phyloP scores from a whole-genome alignment of 768 basidiomycete species.

The Psilocybe tampanensis region DNA sequence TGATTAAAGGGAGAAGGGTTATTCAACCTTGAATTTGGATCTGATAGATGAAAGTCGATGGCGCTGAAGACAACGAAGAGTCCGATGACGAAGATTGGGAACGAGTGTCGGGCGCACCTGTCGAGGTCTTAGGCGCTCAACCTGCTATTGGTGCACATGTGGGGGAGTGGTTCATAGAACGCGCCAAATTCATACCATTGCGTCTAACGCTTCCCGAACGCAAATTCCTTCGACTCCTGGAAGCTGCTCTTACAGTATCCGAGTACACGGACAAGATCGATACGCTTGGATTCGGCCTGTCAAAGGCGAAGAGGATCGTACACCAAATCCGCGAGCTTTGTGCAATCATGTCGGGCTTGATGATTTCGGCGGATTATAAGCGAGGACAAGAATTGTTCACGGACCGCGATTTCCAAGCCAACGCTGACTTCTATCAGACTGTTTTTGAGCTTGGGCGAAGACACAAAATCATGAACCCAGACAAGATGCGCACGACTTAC shows the following conservation, averaged over 20 bases:
- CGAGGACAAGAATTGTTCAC: slow-evolving; percentile 85
- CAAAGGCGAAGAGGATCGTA: slow-evolving; percentile 87
- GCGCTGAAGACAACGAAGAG: slow-evolving; percentile 26
- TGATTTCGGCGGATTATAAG: slow-evolving; percentile 86
- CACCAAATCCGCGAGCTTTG: slow-evolving; percentile 86
- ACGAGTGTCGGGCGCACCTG: slow-evolving; percentile 30
- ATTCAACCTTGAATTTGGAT: slow-evolving; percentile 1
- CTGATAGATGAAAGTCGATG: slow-evolving; percentile 50
- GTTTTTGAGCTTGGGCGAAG: slow-evolving; percentile 83
- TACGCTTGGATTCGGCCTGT: slow-evolving; percentile 73
- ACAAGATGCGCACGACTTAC: slow-evolving; percentile 89
- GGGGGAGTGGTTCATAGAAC: slow-evolving; percentile 86
- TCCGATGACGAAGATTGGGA: slow-evolving; percentile 49
- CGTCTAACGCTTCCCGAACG: slow-evolving; percentile 76
- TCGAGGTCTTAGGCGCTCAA: slow-evolving; percentile 52
- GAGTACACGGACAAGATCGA: slow-evolving; percentile 94
- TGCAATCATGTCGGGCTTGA: slow-evolving; percentile 82
- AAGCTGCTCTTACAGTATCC: slow-evolving; percentile 81
- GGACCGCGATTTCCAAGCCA: slow-evolving; percentile 79
- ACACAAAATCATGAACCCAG: slow-evolving; percentile 92
- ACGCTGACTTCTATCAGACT: slow-evolving; percentile 77
- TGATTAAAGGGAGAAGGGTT: not conserved
- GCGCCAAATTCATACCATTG: slow-evolving; percentile 79
- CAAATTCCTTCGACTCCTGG: slow-evolving; percentile 82
- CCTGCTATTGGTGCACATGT: slow-evolving; percentile 62